Evolutionary conservation across 1,284 basidiomycete genomes (phyloP), one percentile per base, ranked within the genome.

Genomic region (Pseudozyma pruni): DNA sequence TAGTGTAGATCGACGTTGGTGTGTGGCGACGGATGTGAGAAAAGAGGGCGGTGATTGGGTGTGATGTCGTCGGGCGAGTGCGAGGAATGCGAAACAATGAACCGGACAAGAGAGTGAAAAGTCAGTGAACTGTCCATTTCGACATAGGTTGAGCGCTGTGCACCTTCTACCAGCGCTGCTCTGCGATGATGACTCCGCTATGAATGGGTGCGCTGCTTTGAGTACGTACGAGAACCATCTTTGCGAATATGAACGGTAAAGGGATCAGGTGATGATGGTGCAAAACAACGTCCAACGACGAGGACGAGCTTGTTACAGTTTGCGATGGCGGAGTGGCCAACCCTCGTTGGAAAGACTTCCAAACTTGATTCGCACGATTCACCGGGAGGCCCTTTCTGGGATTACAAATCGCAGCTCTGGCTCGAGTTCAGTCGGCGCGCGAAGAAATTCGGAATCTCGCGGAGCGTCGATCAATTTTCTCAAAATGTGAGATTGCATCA

Each of bases 191-290:
- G 29, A 7, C 40, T n/a, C 2, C 22, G 38, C 19, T 19, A 13
- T 17, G 22, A 4, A 5, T 19, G 38, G 8, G n/a, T n/a, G n/a
- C n/a, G n/a, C n/a, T 29, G 44, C 3, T 20, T 5, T 8, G 0
- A 13, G 43, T 66, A 66, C 62, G 39, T 66, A 66, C 62, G 47
- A 66, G 51, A 64, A 58, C 55, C 62, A 66, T 66, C 35, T 58
- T 66, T 54, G 46, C 51, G 14, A 34, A 22, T 41, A 27, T 48
- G 37, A 37, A n/a, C 4, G 38, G 9, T 16, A 13, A 8, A 13
- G 8, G 37, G 48, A 57, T 56, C 43, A 38, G 45, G 35, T 43
- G 55, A 47, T 50, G 60, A 59, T 66, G 55, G 47, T 47, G 39
- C n/a, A 11, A 14, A 53, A 23, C 17, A 22, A 20, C 43, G 37